Conservation (phyloP, 2,329 filamentous ascomycete genomes). For the Cucurbitaria berberidis region DNA sequence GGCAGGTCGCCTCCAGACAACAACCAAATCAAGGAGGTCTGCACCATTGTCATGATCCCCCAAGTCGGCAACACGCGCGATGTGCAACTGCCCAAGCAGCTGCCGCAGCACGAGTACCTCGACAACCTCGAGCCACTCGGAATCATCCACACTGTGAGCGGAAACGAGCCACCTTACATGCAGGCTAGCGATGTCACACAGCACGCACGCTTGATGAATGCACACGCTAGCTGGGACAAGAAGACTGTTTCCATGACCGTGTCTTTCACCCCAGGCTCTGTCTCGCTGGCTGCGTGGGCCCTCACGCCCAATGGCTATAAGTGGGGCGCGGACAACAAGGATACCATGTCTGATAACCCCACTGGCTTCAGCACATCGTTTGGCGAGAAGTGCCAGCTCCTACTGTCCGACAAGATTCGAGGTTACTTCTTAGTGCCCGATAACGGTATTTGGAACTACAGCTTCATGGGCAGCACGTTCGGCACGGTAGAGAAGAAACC, state of each 20-base stretch:
- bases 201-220: slow-evolving; percentile 86
- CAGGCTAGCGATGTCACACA: slow-evolving; percentile 92
- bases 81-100: slow-evolving; percentile 84
- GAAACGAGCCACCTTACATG: slow-evolving; percentile 97
- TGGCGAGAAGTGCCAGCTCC: slow-evolving; percentile 92
- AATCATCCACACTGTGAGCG: slow-evolving; percentile 92
- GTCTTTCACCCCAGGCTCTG: slow-evolving; percentile 94
- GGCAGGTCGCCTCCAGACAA: slow-evolving; percentile 92
- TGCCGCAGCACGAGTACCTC: slow-evolving; percentile 92
- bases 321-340: slow-evolving; percentile 96
- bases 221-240: slow-evolving; percentile 81
- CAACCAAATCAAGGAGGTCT: slow-evolving; percentile 94
- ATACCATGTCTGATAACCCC: slow-evolving; percentile 88
- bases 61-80: slow-evolving; percentile 94
- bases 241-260: slow-evolving; percentile 95
- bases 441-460: slow-evolving; percentile 92
- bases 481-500: slow-evolving; percentile 87
- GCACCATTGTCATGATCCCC: slow-evolving; percentile 95
- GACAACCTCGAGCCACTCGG: slow-evolving; percentile 87
- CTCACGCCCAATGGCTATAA: slow-evolving; percentile 92
- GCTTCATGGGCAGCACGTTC: slow-evolving; percentile 93
- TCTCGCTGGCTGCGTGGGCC: slow-evolving; percentile 91
- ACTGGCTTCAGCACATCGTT: slow-evolving; percentile 90
- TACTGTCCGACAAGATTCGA: slow-evolving; percentile 90
- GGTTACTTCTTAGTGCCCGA: slow-evolving; percentile 97